Evolutionary conservation across 352 stramenopile genomes (phyloP).

Genomic region (Globisporangium nunn): DNA sequence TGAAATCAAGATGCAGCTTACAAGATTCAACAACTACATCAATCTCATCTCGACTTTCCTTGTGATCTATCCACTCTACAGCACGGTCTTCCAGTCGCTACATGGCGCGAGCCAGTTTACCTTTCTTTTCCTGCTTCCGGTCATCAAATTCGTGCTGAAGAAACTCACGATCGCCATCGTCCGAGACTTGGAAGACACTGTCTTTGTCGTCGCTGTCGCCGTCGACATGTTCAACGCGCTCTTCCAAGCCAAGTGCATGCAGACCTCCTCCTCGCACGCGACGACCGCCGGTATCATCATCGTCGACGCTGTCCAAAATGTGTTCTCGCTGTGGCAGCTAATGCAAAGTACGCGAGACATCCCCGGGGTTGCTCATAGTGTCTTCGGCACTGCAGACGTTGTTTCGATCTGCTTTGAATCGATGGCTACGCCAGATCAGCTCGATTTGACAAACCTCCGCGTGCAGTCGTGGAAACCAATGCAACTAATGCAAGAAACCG

Average conservation of each 20-base stretch:
- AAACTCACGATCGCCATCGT: background rate
- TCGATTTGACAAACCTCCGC: background rate
- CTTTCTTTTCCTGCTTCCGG: slow-evolving; percentile 8
- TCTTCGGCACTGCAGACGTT: background rate
- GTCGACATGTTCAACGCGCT: slow-evolving; percentile 12
- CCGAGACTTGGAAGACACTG: slow-evolving; percentile 3
- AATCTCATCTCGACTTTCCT: background rate
- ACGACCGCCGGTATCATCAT: slow-evolving; percentile 14
- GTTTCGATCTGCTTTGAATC: background rate
- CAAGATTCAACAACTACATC: background rate
- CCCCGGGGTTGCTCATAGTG: background rate
- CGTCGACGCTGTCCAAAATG: slow-evolving; percentile 6
- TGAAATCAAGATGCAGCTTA: slow-evolving; percentile 1
- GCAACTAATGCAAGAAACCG: background rate
- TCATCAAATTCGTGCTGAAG: slow-evolving; percentile 7
- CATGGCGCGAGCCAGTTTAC: slow-evolving; percentile 1
- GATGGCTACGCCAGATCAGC: background rate
- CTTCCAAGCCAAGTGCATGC: slow-evolving; percentile 15
- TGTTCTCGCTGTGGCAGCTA: slow-evolving; percentile 1
- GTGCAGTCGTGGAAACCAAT: slow-evolving; percentile 3
- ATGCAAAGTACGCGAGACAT: background rate
- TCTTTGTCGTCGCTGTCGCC: background rate
- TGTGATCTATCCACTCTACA: slow-evolving; percentile 8
- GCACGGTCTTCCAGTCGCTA: slow-evolving; percentile 1
- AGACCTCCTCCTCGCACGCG: slow-evolving; percentile 9